phyloP scores from a whole-genome alignment of 2,329 filamentous ascomycete species.

The Xylariaceae sp. region DNA sequence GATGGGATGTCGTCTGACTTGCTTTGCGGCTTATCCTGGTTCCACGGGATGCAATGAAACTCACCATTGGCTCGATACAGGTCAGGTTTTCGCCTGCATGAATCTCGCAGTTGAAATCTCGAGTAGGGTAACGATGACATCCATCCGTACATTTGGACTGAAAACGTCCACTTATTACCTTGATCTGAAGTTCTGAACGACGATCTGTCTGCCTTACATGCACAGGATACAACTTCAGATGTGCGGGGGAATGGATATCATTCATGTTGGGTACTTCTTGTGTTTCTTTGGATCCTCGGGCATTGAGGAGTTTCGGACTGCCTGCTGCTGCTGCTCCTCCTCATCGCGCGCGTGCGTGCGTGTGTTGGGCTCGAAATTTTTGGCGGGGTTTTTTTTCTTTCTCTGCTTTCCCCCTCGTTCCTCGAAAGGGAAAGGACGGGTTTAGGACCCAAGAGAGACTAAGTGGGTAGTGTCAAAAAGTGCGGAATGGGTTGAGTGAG shows the following conservation, averaged over 20 bases:
- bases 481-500: too few species aligned
- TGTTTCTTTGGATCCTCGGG: too few species aligned
- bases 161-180: too few species aligned
- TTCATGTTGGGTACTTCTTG: not conserved
- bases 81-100: not conserved
- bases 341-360: not conserved
- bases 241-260: not conserved
- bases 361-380: not conserved
- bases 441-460: too few species aligned
- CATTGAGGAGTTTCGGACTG: too few species aligned
- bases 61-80: not conserved
- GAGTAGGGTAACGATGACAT: too few species aligned
- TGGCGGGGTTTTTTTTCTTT: not conserved
- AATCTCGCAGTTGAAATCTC: not conserved
- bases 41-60: not conserved
- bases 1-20: not conserved
- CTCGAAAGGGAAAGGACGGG: too few species aligned
- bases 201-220: not conserved
- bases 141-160: too few species aligned
- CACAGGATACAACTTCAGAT: not conserved
- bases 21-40: not conserved
- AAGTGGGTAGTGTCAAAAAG: too few species aligned
- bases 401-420: too few species aligned
- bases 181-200: too few species aligned
- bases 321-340: too few species aligned